Evolutionary conservation across 345 rosid species (phyloP).

Genomic region (Hirschfeldia incana): DNA sequence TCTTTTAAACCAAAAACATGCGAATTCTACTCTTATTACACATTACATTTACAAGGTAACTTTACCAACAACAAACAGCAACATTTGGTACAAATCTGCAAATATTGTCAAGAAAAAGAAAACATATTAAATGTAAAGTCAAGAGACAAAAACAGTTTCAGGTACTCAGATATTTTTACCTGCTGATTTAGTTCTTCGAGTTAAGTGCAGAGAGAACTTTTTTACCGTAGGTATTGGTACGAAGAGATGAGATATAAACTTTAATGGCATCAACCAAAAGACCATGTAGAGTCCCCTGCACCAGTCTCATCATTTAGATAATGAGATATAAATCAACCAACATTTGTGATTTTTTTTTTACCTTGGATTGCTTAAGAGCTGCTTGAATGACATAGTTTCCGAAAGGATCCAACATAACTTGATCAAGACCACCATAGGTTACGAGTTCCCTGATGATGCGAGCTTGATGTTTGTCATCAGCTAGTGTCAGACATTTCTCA

Average conservation of each 20-base stretch:
- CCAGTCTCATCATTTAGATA: not conserved
- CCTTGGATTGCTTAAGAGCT: constrained; percentile 68
- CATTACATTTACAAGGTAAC: constrained; percentile 32
- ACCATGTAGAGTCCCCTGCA: constrained; percentile 61
- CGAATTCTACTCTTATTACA: constrained; percentile 6
- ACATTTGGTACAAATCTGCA: constrained; percentile 38
- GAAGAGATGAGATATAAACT: constrained; percentile 57
- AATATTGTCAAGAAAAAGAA: not conserved
- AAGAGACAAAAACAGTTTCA: not conserved
- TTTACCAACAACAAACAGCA: constrained; percentile 18
- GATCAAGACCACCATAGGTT: constrained; percentile 54
- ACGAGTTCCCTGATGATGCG: constrained; percentile 60
- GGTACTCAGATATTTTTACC: constrained; percentile 18
- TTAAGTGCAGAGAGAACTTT: constrained; percentile 68
- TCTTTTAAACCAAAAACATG: constrained; percentile 12
- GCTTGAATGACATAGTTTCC: constrained; percentile 88
- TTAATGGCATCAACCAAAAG: constrained; percentile 68
- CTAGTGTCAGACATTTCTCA: constrained; percentile 70
- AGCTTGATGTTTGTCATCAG: constrained; percentile 50
- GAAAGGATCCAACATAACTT: constrained; percentile 81
- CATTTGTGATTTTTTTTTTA: constrained; percentile 4
- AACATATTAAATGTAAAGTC: not conserved
- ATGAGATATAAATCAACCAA: not conserved
- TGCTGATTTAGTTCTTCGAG: constrained; percentile 56
- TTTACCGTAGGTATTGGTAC: constrained; percentile 80